Conservation (phyloP, 306 rosid species). For the Malus fusca region DNA sequence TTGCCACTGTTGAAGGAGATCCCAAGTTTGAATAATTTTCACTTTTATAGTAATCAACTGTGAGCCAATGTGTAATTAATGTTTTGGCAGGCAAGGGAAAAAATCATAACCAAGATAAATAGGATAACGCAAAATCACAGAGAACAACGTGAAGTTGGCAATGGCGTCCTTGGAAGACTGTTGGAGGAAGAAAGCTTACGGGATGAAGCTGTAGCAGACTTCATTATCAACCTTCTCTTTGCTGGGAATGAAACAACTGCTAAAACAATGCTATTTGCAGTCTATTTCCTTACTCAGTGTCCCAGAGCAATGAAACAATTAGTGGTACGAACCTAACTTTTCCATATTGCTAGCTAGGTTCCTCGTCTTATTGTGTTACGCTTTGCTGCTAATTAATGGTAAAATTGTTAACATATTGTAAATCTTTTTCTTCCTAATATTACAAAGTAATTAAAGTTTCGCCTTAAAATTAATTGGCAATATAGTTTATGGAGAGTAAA, state of each 20-base stretch:
- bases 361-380: background rate
- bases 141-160: constrained; percentile 29
- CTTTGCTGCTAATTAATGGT: background rate
- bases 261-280: constrained; percentile 91
- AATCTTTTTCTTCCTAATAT: too few relatives aligned
- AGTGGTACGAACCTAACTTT: constrained; percentile 28
- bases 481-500: too few relatives aligned
- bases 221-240: constrained; percentile 88
- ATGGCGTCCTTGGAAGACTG: constrained; percentile 65
- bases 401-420: background rate
- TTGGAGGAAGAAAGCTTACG: constrained; percentile 70
- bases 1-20: too few relatives aligned
- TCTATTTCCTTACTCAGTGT: constrained; percentile 73
- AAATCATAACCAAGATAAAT: constrained; percentile 62
- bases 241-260: constrained; percentile 96
- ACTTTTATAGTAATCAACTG: background rate
- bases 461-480: too few relatives aligned
- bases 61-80: background rate
- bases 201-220: constrained; percentile 70
- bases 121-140: constrained; percentile 50
- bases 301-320: constrained; percentile 67
- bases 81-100: constrained; percentile 63
- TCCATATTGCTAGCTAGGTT: background rate
- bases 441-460: background rate
- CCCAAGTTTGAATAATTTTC: too few relatives aligned